phyloP scores from a whole-genome alignment of 2,329 filamentous ascomycete species.

The Neofusicoccum kwambonambiense region DNA sequence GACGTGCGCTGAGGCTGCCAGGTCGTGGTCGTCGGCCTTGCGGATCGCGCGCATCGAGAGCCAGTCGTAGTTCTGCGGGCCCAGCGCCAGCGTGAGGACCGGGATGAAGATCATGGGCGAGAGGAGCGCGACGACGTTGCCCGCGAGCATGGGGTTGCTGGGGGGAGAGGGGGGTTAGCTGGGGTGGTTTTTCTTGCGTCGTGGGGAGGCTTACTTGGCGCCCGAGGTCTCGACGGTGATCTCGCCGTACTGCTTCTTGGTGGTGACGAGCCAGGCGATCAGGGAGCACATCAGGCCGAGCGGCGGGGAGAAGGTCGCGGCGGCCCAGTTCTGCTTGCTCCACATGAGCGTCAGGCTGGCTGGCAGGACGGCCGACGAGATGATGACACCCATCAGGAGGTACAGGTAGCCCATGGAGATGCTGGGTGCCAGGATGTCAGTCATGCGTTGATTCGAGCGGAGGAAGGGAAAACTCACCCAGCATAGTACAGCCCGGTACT shows the following conservation, averaged over 20 bases:
- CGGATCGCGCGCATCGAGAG: slow-evolving; percentile 77
- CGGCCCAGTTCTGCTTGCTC: slow-evolving; percentile 74
- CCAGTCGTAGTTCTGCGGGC: slow-evolving; percentile 82
- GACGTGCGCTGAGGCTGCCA: slow-evolving; percentile 55
- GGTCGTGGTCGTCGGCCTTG: slow-evolving; percentile 73
- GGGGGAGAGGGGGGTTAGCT: background rate
- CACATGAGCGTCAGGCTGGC: slow-evolving; percentile 78
- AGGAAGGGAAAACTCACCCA: slow-evolving; percentile 24
- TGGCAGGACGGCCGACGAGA: slow-evolving; percentile 80
- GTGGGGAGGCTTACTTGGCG: slow-evolving; percentile 34
- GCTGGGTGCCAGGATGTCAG: slow-evolving; percentile 33
- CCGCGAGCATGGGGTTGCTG: slow-evolving; percentile 70
- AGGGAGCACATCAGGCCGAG: slow-evolving; percentile 68
- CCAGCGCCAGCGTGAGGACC: slow-evolving; percentile 68
- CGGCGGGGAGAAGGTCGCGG: slow-evolving; percentile 67
- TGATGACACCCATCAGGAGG: slow-evolving; percentile 87
- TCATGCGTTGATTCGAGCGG: background rate
- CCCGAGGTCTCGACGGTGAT: slow-evolving; percentile 75
- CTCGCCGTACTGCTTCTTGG: slow-evolving; percentile 65
- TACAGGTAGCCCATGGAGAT: slow-evolving; percentile 89
- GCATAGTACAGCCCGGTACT: slow-evolving; percentile 63
- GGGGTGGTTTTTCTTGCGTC: slow-evolving; percentile 42
- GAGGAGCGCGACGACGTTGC: slow-evolving; percentile 79
- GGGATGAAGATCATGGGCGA: slow-evolving; percentile 74
- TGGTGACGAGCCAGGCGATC: slow-evolving; percentile 75